Evolutionary conservation across 208 protist species (phyloP).

Genomic region (Angomonas desouzai): DNA sequence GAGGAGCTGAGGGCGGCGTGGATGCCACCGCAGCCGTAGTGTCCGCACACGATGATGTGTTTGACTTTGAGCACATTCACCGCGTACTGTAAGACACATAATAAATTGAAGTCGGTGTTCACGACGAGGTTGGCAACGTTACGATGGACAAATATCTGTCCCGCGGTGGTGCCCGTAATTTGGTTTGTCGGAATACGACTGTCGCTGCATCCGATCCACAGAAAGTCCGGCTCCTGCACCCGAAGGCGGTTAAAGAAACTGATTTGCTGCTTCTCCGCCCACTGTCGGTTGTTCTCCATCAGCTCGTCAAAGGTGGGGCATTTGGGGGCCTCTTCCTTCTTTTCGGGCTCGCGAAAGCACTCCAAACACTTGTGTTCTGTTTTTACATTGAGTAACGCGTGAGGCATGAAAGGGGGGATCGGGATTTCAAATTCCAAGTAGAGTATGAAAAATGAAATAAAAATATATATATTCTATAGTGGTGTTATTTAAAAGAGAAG

Average conservation of each 20-base stretch:
- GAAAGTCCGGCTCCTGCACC: conserved; percentile 66
- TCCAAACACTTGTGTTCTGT: neutral
- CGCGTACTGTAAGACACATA: conserved; percentile 71
- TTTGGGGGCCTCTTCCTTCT: conserved; percentile 1
- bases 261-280: conserved; percentile 52
- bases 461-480: no score
- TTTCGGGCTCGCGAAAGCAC: neutral
- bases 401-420: neutral
- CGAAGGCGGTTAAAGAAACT: conserved; percentile 55
- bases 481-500: no score
- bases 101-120: conserved; percentile 76
- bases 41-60: conserved; percentile 78
- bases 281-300: conserved; percentile 62
- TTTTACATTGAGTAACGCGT: conserved; percentile 2
- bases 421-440: no score
- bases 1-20: conserved; percentile 27
- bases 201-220: conserved; percentile 91
- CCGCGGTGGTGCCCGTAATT: conserved; percentile 57
- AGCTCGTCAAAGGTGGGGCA: conserved; percentile 24
- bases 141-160: conserved; percentile 88
- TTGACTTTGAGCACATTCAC: conserved; percentile 69
- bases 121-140: conserved; percentile 87
- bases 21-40: conserved; percentile 79
- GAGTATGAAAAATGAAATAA: neutral
- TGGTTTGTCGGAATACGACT: conserved; percentile 49